Evolutionary conservation across 768 basidiomycete species (phyloP).

Genomic region (Albatrellus ellisii): DNA sequence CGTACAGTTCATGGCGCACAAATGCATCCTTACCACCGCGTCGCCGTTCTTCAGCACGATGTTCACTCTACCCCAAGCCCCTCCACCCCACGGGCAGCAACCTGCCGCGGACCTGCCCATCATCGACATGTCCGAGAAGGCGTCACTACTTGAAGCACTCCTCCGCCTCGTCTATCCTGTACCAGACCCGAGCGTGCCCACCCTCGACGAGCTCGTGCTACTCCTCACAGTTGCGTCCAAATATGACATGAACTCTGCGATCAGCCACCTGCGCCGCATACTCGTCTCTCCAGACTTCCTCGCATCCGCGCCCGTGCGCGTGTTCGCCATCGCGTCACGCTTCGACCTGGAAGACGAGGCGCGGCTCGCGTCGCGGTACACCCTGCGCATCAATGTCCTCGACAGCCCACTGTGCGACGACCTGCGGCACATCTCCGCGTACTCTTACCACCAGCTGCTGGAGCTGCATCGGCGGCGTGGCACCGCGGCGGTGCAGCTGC

Average conservation of each 20-base stretch:
- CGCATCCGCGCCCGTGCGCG: constrained; percentile 35
- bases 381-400: constrained; percentile 38
- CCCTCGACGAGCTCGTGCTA: constrained; percentile 39
- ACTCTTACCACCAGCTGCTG: constrained; percentile 52
- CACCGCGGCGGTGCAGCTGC: constrained; percentile 31
- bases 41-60: constrained; percentile 60
- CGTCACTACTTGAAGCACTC: constrained; percentile 30
- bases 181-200: constrained; percentile 35
- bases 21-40: constrained; percentile 44
- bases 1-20: constrained; percentile 45
- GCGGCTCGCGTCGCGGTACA: constrained; percentile 42
- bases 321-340: constrained; percentile 60
- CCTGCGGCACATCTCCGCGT: constrained; percentile 52
- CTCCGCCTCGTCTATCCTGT: constrained; percentile 53
- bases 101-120: constrained; percentile 23
- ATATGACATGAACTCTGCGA: constrained; percentile 43
- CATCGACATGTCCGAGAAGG: constrained; percentile 43
- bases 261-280: constrained; percentile 33
- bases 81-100: no score
- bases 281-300: constrained; percentile 40
- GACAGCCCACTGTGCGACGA: constrained; percentile 49
- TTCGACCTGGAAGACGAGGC: constrained; percentile 54
- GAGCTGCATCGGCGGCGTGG: constrained; percentile 44
- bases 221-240: constrained; percentile 45
- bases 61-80: constrained; percentile 50